A percentile compares a stretch with the other conserved stretches of the same genome.
Conservation (phyloP, 192 early-diverging fungal genomes). For the Phycomyces blakesleeanus region DNA sequence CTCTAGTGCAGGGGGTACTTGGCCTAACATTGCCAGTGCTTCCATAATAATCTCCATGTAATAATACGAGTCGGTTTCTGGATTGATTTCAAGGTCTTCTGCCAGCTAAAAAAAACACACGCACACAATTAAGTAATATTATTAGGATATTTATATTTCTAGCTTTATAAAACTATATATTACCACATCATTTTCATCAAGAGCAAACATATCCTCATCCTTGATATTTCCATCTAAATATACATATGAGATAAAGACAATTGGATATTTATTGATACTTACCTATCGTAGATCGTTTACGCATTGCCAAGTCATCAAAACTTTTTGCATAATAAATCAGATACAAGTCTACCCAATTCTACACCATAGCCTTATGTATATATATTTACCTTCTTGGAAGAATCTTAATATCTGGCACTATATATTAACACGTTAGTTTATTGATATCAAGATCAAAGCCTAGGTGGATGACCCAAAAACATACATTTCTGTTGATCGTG, state of each 20-base stretch:
- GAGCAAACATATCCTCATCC: constrained; percentile 23
- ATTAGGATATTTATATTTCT: constrained; percentile 7
- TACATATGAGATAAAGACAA: not conserved
- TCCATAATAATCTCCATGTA: constrained; percentile 78
- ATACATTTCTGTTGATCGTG: constrained; percentile 51
- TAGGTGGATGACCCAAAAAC: constrained; percentile 4
- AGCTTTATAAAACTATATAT: not conserved
- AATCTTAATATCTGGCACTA: constrained; percentile 21
- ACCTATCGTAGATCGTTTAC: no score
- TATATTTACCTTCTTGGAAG: constrained; percentile 20
- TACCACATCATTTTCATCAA: constrained; percentile 49
- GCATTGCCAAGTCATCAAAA: no score
- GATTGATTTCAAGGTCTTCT: constrained; percentile 61
- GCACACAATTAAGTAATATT: not conserved
- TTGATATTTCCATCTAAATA: not conserved
- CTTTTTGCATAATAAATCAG: no score
- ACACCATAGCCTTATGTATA: no score
- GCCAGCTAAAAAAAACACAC: constrained; percentile 36
- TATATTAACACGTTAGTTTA: not conserved
- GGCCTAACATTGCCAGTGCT: constrained; percentile 55
- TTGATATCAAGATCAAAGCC: not conserved
- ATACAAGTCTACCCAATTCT: not conserved
- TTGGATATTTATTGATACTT: not conserved
- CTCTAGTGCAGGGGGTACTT: constrained; percentile 49
- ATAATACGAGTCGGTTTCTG: constrained; percentile 72